Percentiles rank a stretch among this genome's conserved stretches.
Conservation (phyloP, 176 grass and related monocot species). For the Panicum miliaceum region DNA sequence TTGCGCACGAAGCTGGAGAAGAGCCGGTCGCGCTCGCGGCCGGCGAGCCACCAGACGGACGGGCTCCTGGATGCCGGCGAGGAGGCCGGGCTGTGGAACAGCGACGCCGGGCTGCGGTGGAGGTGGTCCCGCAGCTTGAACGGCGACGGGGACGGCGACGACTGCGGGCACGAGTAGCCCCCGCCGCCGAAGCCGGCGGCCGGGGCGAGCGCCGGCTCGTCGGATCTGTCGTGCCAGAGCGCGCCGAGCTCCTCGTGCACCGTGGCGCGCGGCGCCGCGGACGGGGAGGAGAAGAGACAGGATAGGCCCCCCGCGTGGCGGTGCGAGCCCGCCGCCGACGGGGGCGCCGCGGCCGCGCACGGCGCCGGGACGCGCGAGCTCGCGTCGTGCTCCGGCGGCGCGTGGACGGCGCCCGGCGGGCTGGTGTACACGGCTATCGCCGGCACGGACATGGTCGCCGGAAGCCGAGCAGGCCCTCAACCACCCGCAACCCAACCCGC, state of each 20-base stretch:
- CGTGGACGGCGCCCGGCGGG: conserved; percentile 43
- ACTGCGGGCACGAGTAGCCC: conserved; percentile 47
- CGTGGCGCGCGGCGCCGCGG: conserved; percentile 45
- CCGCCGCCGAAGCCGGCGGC: conserved; percentile 22
- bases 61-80: conserved; percentile 68
- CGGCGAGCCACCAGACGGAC: conserved; percentile 52
- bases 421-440: conserved; percentile 72
- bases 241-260: conserved; percentile 58
- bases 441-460: conserved; percentile 65
- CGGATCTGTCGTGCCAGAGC: conserved; percentile 71
- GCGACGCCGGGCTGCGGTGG: conserved; percentile 61
- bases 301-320: conserved; percentile 73
- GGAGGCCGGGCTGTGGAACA: conserved; percentile 65
- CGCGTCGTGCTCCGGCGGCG: conserved; percentile 50
- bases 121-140: conserved; percentile 73
- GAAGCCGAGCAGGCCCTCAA: conserved; percentile 13
- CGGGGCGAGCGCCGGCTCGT: conserved; percentile 39
- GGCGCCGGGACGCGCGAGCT: conserved; percentile 37
- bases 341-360: conserved; percentile 44
- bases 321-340: conserved; percentile 33
- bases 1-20: conserved; percentile 78
- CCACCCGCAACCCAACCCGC: background rate
- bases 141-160: conserved; percentile 51
- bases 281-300: conserved; percentile 75
- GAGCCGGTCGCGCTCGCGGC: conserved; percentile 59